Evolutionary conservation across 2,329 filamentous ascomycete species (phyloP).

Genomic region (Chrysosporium keratinophilum): DNA sequence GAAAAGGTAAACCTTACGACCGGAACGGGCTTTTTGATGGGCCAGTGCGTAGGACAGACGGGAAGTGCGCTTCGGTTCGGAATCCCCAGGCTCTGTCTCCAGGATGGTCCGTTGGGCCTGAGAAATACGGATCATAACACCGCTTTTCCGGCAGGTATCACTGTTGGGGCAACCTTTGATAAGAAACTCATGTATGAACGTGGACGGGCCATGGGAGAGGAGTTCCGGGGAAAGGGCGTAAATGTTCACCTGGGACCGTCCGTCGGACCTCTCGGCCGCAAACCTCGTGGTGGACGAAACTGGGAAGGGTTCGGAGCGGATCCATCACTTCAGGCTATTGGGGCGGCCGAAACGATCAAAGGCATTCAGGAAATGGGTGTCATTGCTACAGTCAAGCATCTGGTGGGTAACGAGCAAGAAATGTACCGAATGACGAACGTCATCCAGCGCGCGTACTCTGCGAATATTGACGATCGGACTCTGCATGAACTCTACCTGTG

Average conservation of each 20-base stretch:
- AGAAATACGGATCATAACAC: constrained; percentile 64
- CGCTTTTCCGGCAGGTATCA: constrained; percentile 70
- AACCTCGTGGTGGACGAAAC: constrained; percentile 60
- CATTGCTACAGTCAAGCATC: constrained; percentile 50
- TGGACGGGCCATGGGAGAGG: constrained; percentile 57
- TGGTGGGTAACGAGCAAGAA: constrained; percentile 42
- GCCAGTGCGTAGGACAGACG: constrained; percentile 64
- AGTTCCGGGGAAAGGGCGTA: constrained; percentile 62
- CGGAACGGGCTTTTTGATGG: constrained; percentile 63
- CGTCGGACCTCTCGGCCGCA: constrained; percentile 61
- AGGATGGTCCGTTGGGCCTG: constrained; percentile 62
- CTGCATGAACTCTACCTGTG: constrained; percentile 39
- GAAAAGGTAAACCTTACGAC: constrained; percentile 71
- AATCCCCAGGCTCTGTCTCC: constrained; percentile 60
- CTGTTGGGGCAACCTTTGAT: constrained; percentile 62
- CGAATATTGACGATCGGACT: constrained; percentile 43
- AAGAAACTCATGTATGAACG: constrained; percentile 60
- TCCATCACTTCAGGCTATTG: constrained; percentile 51
- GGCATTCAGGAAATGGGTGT: constrained; percentile 49
- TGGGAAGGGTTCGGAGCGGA: constrained; percentile 68
- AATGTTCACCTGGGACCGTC: constrained; percentile 61
- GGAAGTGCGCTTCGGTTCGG: constrained; percentile 60
- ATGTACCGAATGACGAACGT: constrained; percentile 41
- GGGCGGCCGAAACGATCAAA: constrained; percentile 43
- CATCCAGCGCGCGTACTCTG: constrained; percentile 32